These are phyloP conservation scores for Russula brevipes DNA, from an alignment of 768 basidiomycete genomes.

Conservation along the genomic window DNA sequence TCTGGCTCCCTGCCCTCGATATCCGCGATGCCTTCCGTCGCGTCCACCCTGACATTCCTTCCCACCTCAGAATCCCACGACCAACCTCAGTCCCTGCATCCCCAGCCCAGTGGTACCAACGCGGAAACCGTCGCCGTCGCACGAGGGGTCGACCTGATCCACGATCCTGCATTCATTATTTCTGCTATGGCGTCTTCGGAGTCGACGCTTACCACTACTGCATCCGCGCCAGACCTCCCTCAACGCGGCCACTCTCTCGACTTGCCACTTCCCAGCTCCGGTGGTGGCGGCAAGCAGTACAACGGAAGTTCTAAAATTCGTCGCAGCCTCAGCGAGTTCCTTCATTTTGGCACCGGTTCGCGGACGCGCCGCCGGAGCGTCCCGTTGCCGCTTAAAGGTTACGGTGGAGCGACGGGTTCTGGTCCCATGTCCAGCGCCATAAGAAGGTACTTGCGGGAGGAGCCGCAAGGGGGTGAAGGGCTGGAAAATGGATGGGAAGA, in stretches of 20 bases:
- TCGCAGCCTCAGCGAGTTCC: conserved; percentile 15
- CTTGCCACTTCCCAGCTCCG: neutral
- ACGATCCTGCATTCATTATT: conserved; percentile 12
- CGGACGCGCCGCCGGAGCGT: conserved; percentile 9
- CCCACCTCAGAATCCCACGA: neutral
- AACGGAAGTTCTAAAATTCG: conserved; percentile 7
- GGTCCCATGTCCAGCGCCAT: neutral
- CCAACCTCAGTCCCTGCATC: neutral
- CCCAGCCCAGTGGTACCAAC: too few species aligned
- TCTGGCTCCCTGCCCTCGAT: neutral
- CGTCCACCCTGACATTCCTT: neutral
- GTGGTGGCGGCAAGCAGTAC: neutral
- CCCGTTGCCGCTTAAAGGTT: neutral
- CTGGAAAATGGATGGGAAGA: conserved; percentile 10
- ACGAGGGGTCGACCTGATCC: neutral
- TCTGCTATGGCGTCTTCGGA: neutral
- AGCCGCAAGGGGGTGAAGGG: neutral
- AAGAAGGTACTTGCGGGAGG: neutral
- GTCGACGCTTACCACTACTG: neutral
- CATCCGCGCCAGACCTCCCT: neutral
- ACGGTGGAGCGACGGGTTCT: neutral
- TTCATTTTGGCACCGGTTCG: conserved; percentile 8
- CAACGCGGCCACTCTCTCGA: conserved; percentile 23
- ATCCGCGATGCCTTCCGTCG: neutral
- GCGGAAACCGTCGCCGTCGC: neutral